Percentiles rank a stretch among this genome's conserved stretches.
phyloP scores from a whole-genome alignment of 1,284 basidiomycete genomes.

The Farysia itapuensis region DNA sequence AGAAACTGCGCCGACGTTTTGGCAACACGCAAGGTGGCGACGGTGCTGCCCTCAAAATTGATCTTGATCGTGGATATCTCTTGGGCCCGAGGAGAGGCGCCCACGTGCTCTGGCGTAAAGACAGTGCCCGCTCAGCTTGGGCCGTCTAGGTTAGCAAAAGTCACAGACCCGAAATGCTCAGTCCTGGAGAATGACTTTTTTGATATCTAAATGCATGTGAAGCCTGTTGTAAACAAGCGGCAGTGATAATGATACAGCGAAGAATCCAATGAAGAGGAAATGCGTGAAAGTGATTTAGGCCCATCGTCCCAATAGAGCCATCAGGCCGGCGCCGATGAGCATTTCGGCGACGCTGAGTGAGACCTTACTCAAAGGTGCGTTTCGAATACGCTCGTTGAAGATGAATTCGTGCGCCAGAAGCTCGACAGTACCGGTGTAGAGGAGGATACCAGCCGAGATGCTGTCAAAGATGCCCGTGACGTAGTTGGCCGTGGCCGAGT shows the following conservation, averaged over 20 bases:
- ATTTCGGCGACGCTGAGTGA: constrained; percentile 55
- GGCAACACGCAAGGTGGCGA: not conserved
- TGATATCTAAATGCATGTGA: no score
- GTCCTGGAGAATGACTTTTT: no score
- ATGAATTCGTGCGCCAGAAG: constrained; percentile 60
- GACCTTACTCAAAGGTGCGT: constrained; percentile 53
- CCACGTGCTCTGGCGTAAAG: constrained; percentile 35
- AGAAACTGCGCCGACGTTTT: constrained; percentile 9
- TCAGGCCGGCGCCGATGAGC: constrained; percentile 61
- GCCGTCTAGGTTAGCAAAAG: no score
- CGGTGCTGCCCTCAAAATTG: constrained; percentile 3
- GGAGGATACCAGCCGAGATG: constrained; percentile 55
- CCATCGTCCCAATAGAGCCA: constrained; percentile 62
- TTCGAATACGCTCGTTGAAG: constrained; percentile 59
- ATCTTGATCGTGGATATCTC: constrained; percentile 24
- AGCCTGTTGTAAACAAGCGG: no score
- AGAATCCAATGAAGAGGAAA: not conserved
- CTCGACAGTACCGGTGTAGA: constrained; percentile 58
- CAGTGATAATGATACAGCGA: not conserved
- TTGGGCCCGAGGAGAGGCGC: constrained; percentile 29
- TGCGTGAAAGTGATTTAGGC: no score
- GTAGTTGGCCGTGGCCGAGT: constrained; percentile 52
- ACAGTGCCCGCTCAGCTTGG: constrained; percentile 21
- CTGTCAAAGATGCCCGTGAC: constrained; percentile 56
- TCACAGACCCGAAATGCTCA: no score